Conservation (phyloP, 495 filamentous ascomycete genomes). For the Penicillium riverlandense region DNA sequence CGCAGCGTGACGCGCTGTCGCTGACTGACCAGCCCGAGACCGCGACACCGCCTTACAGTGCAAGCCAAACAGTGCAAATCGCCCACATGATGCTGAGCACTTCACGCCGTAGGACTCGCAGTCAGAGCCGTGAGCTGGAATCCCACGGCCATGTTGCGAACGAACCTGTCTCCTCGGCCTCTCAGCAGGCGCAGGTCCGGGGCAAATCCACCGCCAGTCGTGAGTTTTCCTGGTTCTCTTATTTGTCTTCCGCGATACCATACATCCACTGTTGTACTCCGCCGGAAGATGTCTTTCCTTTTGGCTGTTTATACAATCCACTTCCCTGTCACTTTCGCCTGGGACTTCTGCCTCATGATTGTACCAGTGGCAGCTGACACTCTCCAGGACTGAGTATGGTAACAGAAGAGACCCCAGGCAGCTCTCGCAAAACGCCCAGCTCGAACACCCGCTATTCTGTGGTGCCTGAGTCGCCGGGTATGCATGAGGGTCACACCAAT, state of each 20-base stretch:
- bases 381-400: constrained; percentile 7
- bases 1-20: no score
- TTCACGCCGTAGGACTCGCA: constrained; percentile 16
- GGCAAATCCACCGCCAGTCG: background rate
- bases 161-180: background rate
- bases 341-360: constrained; percentile 1
- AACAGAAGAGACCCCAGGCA: constrained; percentile 6
- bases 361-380: constrained; percentile 3
- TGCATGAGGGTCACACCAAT: constrained; percentile 25
- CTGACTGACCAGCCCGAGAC: no score
- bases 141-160: background rate
- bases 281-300: background rate
- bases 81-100: constrained; percentile 12
- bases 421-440: background rate
- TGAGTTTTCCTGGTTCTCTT: background rate
- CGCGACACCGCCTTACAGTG: no score
- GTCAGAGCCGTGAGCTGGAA: constrained; percentile 17
- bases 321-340: background rate
- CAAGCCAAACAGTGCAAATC: background rate
- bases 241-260: background rate
- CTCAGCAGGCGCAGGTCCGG: background rate
- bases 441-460: constrained; percentile 2
- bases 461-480: constrained; percentile 19
- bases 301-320: background rate
- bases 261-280: background rate